Base-by-base conservation (phyloP, 1,284 basidiomycete genomes). In the Tilletia walkeri region DNA sequence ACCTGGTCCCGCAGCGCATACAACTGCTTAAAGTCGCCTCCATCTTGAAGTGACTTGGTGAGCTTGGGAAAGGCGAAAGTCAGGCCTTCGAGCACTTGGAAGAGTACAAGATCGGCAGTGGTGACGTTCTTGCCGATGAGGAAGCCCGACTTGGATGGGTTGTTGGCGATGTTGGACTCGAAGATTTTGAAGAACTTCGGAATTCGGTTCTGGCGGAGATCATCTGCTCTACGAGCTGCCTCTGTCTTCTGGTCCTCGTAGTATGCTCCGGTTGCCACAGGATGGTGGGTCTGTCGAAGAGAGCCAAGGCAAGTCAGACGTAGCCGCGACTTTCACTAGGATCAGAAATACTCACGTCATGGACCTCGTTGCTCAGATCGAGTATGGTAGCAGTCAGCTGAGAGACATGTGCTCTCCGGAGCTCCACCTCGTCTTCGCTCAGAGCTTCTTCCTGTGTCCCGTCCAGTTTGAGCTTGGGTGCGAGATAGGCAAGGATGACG, bases 191-290 rank as follows among this genome's bases (percentile, higher is more conserved):
- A 77, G 81, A 86, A 88, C 75, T 87, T 87, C 63, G 87, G 88
- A 34, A 88, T 75, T 47, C 88, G 85, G 4, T 74, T 74, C 54
- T 77, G 70, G 30, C 87, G 84, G 77, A 87, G 86, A 50, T 84
- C 83, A 54, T 81, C 78, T 10, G 87, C 84, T 4, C 81, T 78
- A 9, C 78, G 75, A 38, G 73, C 66, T 1, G 85, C 77, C 66
- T 84, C 85, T 0, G 76, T 73, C 71, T 85, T 86, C 79, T 88
- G 87, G n/a, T 88, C 86, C 71, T 88, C 87, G 84, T 88, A 78
- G 69, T 71, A 75, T 38, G 70, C 63, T 20, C 56, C 70, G 18
- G 72, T 66, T 0, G 69, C 73, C 61, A 76, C 68, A 30, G 75
- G 76, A 63, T 75, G 76, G 63, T 76, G 74, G 24, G 71, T 74